These are phyloP conservation scores for Psilocybe mexicana DNA, from an alignment of 1,284 basidiomycete species.

Conservation along the genomic window DNA sequence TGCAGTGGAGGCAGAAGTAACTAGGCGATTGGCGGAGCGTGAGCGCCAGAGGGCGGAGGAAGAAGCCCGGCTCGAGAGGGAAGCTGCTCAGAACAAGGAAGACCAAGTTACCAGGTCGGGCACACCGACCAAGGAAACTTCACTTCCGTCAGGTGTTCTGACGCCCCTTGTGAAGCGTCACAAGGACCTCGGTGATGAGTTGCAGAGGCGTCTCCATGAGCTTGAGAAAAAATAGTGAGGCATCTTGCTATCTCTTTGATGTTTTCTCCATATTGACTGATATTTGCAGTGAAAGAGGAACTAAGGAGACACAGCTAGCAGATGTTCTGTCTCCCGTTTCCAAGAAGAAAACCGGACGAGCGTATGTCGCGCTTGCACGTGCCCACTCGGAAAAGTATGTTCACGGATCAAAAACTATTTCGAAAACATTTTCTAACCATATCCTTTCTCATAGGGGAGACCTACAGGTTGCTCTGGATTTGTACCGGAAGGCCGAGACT, in stretches of 20 bases:
- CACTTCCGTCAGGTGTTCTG: conserved; percentile 56
- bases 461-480: conserved; percentile 67
- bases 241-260: background rate
- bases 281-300: conserved; percentile 52
- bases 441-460: conserved; percentile 53
- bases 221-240: conserved; percentile 68
- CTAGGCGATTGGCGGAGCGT: conserved; percentile 61
- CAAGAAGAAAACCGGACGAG: conserved; percentile 73
- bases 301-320: conserved; percentile 57
- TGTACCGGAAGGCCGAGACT: conserved; percentile 72
- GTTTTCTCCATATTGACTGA: conserved; percentile 9
- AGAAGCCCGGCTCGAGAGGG: conserved; percentile 30
- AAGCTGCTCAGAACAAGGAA: conserved; percentile 22
- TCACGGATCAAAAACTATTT: background rate
- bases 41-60: conserved; percentile 46
- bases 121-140: conserved; percentile 39
- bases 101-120: conserved; percentile 21
- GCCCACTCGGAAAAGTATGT: conserved; percentile 76
- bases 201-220: conserved; percentile 61
- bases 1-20: conserved; percentile 73
- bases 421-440: conserved; percentile 1
- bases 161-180: conserved; percentile 63
- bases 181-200: conserved; percentile 64
- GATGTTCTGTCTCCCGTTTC: conserved; percentile 67
- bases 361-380: conserved; percentile 73